phyloP scores from a whole-genome alignment of 768 basidiomycete genomes.

The Astraeus odoratus region DNA sequence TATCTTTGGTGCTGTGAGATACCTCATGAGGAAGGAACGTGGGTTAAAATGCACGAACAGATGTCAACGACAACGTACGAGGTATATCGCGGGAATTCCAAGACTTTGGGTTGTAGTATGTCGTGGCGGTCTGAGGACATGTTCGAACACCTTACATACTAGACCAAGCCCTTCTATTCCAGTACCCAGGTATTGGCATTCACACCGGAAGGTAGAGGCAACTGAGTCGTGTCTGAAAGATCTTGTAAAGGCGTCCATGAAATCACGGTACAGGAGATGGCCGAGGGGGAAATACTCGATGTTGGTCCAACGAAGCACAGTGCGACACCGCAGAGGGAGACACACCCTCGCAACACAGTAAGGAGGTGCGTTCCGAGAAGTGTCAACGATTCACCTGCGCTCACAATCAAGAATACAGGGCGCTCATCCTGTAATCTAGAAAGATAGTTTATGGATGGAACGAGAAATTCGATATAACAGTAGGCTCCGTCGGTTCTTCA shows the following conservation, averaged over 20 bases:
- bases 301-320: slow-evolving; percentile 34
- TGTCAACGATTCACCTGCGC: slow-evolving; percentile 45
- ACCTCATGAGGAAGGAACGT: slow-evolving; percentile 17
- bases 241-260: slow-evolving; percentile 6
- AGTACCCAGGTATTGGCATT: slow-evolving; percentile 41
- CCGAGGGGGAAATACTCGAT: slow-evolving; percentile 68
- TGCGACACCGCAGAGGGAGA: slow-evolving; percentile 52
- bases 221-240: slow-evolving; percentile 7
- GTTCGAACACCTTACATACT: slow-evolving; percentile 56
- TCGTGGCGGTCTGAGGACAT: slow-evolving; percentile 51
- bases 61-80: slow-evolving; percentile 33
- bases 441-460: slow-evolving; percentile 29
- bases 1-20: slow-evolving; percentile 21
- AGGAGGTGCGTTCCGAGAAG: slow-evolving; percentile 62
- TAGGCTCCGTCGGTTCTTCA: background rate
- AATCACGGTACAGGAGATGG: slow-evolving; percentile 66
- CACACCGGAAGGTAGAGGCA: slow-evolving; percentile 5
- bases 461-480: background rate
- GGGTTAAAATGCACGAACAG: slow-evolving; percentile 4
- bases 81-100: slow-evolving; percentile 40
- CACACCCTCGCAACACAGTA: slow-evolving; percentile 52
- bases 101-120: slow-evolving; percentile 24
- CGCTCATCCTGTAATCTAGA: slow-evolving; percentile 20
- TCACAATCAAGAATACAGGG: slow-evolving; percentile 38
- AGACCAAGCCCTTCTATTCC: slow-evolving; percentile 62